Conservation (phyloP, 352 stramenopile species). For the Pythium grandisporangium region DNA sequence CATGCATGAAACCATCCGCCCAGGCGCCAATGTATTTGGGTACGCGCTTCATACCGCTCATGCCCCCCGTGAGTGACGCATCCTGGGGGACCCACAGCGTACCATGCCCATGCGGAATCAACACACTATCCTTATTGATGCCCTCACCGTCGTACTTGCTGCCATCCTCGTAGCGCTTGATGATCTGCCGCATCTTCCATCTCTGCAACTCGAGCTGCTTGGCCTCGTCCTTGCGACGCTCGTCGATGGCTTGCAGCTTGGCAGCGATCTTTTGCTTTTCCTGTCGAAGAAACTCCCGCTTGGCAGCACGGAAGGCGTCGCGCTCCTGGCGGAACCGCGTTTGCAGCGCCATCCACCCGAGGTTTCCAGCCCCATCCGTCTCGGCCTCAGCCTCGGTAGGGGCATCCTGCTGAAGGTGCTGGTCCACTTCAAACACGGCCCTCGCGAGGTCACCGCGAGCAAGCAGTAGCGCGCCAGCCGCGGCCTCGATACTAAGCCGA, state of each 20-base stretch:
- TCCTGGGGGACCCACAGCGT: conserved; percentile 48
- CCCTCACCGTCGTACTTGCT: conserved; percentile 65
- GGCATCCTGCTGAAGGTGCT: conserved; percentile 14
- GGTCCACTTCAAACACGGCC: conserved; percentile 35
- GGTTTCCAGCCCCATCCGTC: conserved; percentile 3
- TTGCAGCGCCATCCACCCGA: conserved; percentile 21
- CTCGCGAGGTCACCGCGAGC: conserved; percentile 23
- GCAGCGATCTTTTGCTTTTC: conserved; percentile 26
- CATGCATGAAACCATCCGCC: conserved; percentile 54
- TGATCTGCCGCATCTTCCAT: conserved; percentile 38
- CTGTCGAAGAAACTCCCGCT: conserved; percentile 27
- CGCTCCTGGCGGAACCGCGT: conserved; percentile 34
- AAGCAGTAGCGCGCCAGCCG: conserved; percentile 45
- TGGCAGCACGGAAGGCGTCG: conserved; percentile 30
- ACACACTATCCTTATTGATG: conserved; percentile 22
- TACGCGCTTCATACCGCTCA: conserved; percentile 36
- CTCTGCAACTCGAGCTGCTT: conserved; percentile 20
- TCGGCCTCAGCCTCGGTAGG: conserved; percentile 1
- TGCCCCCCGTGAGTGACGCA: conserved; percentile 8
- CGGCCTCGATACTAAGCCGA: conserved; percentile 21
- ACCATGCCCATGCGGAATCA: conserved; percentile 42
- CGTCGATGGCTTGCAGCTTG: conserved; percentile 25
- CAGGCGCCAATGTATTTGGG: conserved; percentile 36
- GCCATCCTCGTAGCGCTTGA: conserved; percentile 53
- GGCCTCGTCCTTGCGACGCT: conserved; percentile 15